phyloP scores from a whole-genome alignment of 2,329 filamentous ascomycete genomes.

The Alternaria triticimaculans region DNA sequence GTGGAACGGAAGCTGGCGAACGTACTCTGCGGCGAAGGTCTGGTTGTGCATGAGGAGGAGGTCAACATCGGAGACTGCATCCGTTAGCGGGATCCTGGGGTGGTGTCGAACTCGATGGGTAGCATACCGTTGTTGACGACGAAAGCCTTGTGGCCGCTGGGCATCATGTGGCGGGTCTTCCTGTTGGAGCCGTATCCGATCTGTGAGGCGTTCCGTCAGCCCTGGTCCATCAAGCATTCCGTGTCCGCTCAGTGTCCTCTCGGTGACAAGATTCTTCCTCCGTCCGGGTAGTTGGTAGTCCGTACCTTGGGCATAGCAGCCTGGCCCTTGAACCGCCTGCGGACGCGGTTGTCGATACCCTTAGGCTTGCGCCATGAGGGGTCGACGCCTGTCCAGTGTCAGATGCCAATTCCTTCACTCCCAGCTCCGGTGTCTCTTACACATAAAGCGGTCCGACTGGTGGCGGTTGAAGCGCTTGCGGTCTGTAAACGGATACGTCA shows the following conservation, averaged over 20 bases:
- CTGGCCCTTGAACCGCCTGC: slow-evolving; percentile 95
- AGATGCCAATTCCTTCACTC: slow-evolving; percentile 22
- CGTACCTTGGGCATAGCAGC: slow-evolving; percentile 97
- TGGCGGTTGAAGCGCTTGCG: slow-evolving; percentile 95
- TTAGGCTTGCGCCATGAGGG: slow-evolving; percentile 98
- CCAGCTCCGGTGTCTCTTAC: slow-evolving; percentile 49
- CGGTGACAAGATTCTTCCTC: not conserved
- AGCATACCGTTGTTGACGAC: slow-evolving; percentile 83
- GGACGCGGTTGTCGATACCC: slow-evolving; percentile 99
- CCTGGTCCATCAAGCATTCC: slow-evolving; percentile 13
- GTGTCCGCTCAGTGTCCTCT: not conserved
- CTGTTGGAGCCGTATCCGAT: slow-evolving; percentile 99
- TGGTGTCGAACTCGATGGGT: not conserved
- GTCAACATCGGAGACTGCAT: slow-evolving; percentile 79
- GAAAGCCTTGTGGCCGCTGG: slow-evolving; percentile 99
- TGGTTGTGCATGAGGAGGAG: slow-evolving; percentile 99
- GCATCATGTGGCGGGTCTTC: slow-evolving; percentile 99
- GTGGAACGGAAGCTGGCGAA: not conserved
- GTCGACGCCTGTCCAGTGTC: slow-evolving; percentile 63
- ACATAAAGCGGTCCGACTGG: slow-evolving; percentile 96
- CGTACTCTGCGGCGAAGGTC: slow-evolving; percentile 98
- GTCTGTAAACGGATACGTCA: slow-evolving; percentile 63
- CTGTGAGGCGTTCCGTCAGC: slow-evolving; percentile 59
- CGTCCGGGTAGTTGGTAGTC: slow-evolving; percentile 15
- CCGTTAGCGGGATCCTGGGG: slow-evolving; percentile 25